Conservation (phyloP, 805 yeast species). For the Ascoidea rubescens region DNA sequence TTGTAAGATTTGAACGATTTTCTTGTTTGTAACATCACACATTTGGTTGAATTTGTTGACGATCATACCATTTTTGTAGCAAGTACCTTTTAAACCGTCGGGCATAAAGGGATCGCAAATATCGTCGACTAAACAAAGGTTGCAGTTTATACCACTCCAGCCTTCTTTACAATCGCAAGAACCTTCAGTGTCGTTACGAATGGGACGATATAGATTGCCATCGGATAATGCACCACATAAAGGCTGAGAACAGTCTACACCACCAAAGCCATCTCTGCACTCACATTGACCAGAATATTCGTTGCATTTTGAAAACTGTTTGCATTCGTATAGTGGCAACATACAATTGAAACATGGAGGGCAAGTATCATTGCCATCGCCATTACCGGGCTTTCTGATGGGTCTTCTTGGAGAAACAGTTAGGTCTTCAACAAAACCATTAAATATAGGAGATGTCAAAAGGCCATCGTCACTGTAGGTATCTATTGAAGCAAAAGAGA, state of each 20-base stretch:
- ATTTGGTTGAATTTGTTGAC: constrained; percentile 75
- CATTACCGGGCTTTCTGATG: too few species aligned
- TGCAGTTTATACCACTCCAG: constrained; percentile 93
- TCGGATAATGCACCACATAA: constrained; percentile 69
- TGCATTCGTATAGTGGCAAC: constrained; percentile 78
- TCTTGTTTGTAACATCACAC: constrained; percentile 88
- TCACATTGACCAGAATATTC: constrained; percentile 83
- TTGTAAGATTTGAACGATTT: constrained; percentile 64
- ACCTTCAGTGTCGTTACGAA: constrained; percentile 25
- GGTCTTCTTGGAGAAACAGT: too few species aligned
- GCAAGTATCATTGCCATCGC: constrained; percentile 29
- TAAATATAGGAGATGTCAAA: too few species aligned
- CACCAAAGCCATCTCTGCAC: constrained; percentile 88
- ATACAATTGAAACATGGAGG: constrained; percentile 95
- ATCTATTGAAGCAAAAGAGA: too few species aligned
- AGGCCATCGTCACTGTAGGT: too few species aligned
- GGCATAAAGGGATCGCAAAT: constrained; percentile 86
- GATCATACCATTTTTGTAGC: constrained; percentile 74
- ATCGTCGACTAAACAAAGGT: constrained; percentile 57
- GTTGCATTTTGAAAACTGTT: constrained; percentile 84
- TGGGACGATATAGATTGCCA: constrained; percentile 47
- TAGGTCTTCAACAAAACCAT: too few species aligned
- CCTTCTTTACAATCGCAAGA: constrained; percentile 70
- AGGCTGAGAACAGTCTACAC: constrained; percentile 82
- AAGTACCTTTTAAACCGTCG: constrained; percentile 63